phyloP scores from a whole-genome alignment of 345 rosid genomes.

The Brassica juncea region DNA sequence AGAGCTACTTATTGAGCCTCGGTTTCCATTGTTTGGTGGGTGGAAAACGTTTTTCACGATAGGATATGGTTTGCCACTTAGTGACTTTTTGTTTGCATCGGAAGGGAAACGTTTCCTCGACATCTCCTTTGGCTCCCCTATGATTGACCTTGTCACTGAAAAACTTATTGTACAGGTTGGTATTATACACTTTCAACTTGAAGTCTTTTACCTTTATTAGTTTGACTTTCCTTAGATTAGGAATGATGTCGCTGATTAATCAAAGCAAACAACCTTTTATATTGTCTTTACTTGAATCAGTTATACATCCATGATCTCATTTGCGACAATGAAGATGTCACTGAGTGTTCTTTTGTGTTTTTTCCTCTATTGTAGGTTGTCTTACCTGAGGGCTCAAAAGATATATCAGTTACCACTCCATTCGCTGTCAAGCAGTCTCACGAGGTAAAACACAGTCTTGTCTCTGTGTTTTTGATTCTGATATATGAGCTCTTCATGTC shows the following conservation, averaged over 20 bases:
- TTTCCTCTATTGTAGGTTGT: constrained; percentile 61
- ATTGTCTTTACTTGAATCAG: not conserved
- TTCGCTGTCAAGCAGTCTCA: constrained; percentile 66
- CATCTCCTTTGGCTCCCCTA: constrained; percentile 73
- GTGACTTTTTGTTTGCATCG: constrained; percentile 72
- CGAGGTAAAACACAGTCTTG: constrained; percentile 60
- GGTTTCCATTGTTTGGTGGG: constrained; percentile 97
- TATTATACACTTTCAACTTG: constrained; percentile 9
- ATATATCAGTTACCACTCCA: constrained; percentile 69
- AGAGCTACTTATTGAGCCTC: constrained; percentile 81
- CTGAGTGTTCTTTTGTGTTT: not conserved
- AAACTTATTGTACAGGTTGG: constrained; percentile 78
- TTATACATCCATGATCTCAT: not conserved
- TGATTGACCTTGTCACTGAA: constrained; percentile 72
- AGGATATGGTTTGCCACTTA: constrained; percentile 90
- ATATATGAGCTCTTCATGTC: constrained; percentile 1
- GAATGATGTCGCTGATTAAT: not conserved
- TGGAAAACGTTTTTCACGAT: constrained; percentile 95
- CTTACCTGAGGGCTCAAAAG: constrained; percentile 83
- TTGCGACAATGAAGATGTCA: not conserved
- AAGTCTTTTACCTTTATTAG: not conserved
- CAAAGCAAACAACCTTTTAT: not conserved
- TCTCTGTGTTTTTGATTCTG: not conserved
- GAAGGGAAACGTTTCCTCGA: constrained; percentile 79
- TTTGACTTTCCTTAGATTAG: not conserved